phyloP scores from a whole-genome alignment of 2,329 filamentous ascomycete genomes.

The Penicillium occitanis region DNA sequence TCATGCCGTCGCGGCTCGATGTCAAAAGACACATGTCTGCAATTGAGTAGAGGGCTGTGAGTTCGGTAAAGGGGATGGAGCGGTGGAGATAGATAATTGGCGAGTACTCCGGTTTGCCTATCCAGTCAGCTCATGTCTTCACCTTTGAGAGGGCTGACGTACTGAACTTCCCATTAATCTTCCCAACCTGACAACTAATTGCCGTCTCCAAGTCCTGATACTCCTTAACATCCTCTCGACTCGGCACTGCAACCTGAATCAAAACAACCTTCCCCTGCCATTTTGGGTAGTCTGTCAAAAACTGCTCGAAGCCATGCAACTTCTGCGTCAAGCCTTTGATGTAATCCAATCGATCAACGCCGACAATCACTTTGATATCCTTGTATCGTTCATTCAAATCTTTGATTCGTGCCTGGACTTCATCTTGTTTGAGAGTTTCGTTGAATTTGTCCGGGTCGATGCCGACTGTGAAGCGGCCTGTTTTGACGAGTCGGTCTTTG shows the following conservation, averaged over 20 bases:
- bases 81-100: slow-evolving; percentile 96
- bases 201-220: slow-evolving; percentile 91
- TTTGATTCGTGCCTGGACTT: slow-evolving; percentile 76
- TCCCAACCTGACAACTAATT: slow-evolving; percentile 86
- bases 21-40: slow-evolving; percentile 86
- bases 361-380: slow-evolving; percentile 86
- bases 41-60: slow-evolving; percentile 87
- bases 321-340: slow-evolving; percentile 97
- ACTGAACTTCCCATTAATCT: slow-evolving; percentile 90
- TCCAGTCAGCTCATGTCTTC: slow-evolving; percentile 6
- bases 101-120: slow-evolving; percentile 86
- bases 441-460: slow-evolving; percentile 94
- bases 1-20: slow-evolving; percentile 93
- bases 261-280: slow-evolving; percentile 92
- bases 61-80: slow-evolving; percentile 86
- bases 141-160: slow-evolving; percentile 24
- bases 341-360: slow-evolving; percentile 90
- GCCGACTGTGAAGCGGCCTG: slow-evolving; percentile 90
- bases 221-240: slow-evolving; percentile 80
- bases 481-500: slow-evolving; percentile 75
- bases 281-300: slow-evolving; percentile 87
- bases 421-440: slow-evolving; percentile 72
- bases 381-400: slow-evolving; percentile 79
- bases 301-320: slow-evolving; percentile 85
- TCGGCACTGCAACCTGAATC: slow-evolving; percentile 90